Percentiles rank a stretch among this genome's conserved stretches.
These are phyloP conservation scores for Wickerhamiella parazyma DNA, from an alignment of 805 yeast genomes.

Conservation along the genomic window DNA sequence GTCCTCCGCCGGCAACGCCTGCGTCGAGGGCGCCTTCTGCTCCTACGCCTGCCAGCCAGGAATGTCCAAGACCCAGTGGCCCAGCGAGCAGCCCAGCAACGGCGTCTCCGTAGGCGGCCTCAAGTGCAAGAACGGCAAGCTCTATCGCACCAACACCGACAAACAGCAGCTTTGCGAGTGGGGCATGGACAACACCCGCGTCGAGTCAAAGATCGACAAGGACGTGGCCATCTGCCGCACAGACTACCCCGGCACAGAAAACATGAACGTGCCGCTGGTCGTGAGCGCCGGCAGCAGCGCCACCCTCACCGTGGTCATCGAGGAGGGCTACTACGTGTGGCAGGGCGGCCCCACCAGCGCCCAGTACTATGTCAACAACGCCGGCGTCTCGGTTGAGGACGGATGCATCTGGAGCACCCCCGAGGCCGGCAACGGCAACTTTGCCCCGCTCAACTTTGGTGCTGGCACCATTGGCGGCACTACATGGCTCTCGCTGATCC, in stretches of 20 bases:
- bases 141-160: slow-evolving; percentile 65
- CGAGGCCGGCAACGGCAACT: slow-evolving; percentile 81
- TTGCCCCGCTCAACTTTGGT: slow-evolving; percentile 95
- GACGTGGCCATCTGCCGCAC: slow-evolving; percentile 91
- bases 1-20: slow-evolving; percentile 47
- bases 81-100: slow-evolving; percentile 65
- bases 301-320: slow-evolving; percentile 69
- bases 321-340: slow-evolving; percentile 70
- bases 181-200: slow-evolving; percentile 62
- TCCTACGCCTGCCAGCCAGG: slow-evolving; percentile 98
- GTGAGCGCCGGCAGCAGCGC: slow-evolving; percentile 51
- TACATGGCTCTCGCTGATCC: slow-evolving; percentile 79
- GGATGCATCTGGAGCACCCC: slow-evolving; percentile 90
- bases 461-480: slow-evolving; percentile 67
- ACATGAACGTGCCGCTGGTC: slow-evolving; percentile 90
- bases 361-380: slow-evolving; percentile 94
- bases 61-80: slow-evolving; percentile 99
- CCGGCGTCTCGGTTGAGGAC: slow-evolving; percentile 78
- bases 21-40: slow-evolving; percentile 86
- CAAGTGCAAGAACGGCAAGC: slow-evolving; percentile 66
- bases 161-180: slow-evolving; percentile 67
- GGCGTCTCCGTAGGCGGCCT: slow-evolving; percentile 95
- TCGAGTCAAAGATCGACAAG: slow-evolving; percentile 46
- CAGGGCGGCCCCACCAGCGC: slow-evolving; percentile 71
- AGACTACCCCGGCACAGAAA: slow-evolving; percentile 98